Evolutionary conservation across 2,329 filamentous ascomycete species (phyloP), one percentile per base, ranked within the genome.

Genomic region (Pseudocercospora cruenta): DNA sequence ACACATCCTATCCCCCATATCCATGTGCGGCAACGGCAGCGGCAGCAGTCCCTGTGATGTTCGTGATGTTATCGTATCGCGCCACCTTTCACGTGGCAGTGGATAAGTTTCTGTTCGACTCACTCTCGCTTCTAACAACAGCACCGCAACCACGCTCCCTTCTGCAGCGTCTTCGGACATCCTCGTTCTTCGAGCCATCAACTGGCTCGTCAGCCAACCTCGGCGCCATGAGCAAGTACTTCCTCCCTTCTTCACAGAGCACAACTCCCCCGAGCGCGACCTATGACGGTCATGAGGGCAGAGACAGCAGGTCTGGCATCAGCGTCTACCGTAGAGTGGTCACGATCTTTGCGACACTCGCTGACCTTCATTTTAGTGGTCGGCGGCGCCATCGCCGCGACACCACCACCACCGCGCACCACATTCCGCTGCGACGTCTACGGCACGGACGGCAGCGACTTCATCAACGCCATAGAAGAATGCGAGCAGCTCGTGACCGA

Each of bases 401-500:
- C 51, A 31, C 51, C 51, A n/a, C 22, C 24, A 10, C 21, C 24
- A 31, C 55, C 55, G 21, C 28, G 12, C n/a, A 36, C 31, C 10
- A 36, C 19, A 5, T 58, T 39, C 55, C 55, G 55, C 55, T 58
- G 55, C 55, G 55, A 58, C 19, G 31, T 58, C n/a, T 58, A 58
- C 21, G 55, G 55, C 31, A 58, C 7, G n/a, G 55, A 58, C 16
- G 55, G 55, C 10, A 36, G 24, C 22, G 58, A 62, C 65, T 69
- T 68, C 65, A 26, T 33, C 28, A 36, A 65, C n/a, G 61, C 69
- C 14, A 65, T 67, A 31, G 43, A 64, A 22, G 67, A 59, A 24
- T 70, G 67, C 62, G 63, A 69, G 24, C 39, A 64, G 12, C 43
- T 69, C 26, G 60, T 72, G 45, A 21, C 58, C 12, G 57, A 60